A percentile compares a stretch with the other conserved stretches of the same genome.
phyloP scores from a whole-genome alignment of 176 grass and related monocot genomes.

The barley (Hordeum vulgare) region MorexV3_pseudomolecules_assembly NC_058523.1:52549143-52549642 shows the following conservation, averaged over 20 bases:
- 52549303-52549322: slow-evolving; percentile 70
- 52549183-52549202: background rate
- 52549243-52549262: background rate
- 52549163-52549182: background rate
- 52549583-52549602: slow-evolving; percentile 14
- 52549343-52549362: slow-evolving; percentile 71
- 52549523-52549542: slow-evolving; percentile 91
- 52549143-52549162: slow-evolving; percentile 87
- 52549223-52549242: background rate
- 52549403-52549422: slow-evolving; percentile 61
- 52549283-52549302: slow-evolving; percentile 55
- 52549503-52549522: background rate
- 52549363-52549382: slow-evolving; percentile 52
- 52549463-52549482: slow-evolving; percentile 19
- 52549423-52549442: slow-evolving; percentile 93
- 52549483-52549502: slow-evolving; percentile 10
- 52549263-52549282: background rate
- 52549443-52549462: slow-evolving; percentile 21
- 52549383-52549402: slow-evolving; percentile 78
- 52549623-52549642: background rate
- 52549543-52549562: slow-evolving; percentile 86
- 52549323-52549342: slow-evolving; percentile 49
- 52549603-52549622: background rate
- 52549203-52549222: background rate
- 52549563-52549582: slow-evolving; percentile 91